Evolutionary conservation across 495 filamentous ascomycete species (phyloP), one percentile per base, ranked within the genome.

Genomic region (Rostrohypoxylon terebratum): DNA sequence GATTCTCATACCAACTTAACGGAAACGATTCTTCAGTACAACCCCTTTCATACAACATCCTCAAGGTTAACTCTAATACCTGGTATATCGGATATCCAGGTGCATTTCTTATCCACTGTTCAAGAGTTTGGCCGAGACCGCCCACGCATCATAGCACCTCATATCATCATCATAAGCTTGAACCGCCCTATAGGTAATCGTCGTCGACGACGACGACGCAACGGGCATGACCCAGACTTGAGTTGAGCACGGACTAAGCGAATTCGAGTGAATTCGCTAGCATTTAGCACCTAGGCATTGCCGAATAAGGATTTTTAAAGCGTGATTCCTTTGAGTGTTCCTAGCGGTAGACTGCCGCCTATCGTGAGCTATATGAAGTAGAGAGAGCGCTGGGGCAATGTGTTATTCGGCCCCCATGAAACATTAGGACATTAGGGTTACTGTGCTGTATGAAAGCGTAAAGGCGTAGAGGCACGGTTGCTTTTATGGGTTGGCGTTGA

Each of bases 91-190:
- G n/a, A 58, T 33, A 9, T 63, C 42, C 40, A 51, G 59, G 51
- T 59, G 25, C 59, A 68, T 58, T 62, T 38, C 21, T 65, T 20
- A 63, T 59, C 59, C 53, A 60, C 61, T 10, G 53, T 48, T 25
- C 3, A 23, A 4, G 51, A 68, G 59, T 72, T 68, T 72, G 59
- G 53, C 69, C 69, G 63, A 72, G 53, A 59, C 44, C 45, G 21
- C 34, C 6, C 14, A 65, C 44, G 21, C 59, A 38, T 31, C 59
- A 61, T 71, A 7, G 34, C 18, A 54, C 28, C 33, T 42, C 45
- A 63, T 59, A 63, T n/a, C 59, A 63, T 66, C 34, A 51, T 47
- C 45, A 54, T 47, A 9, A 53, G 5, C 64, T 40, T 47, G 47
- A 59, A 23, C 36, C 16, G 34, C n/a, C 34, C 14, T 38, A 62